phyloP scores from a whole-genome alignment of 441 rosid genomes.

The Flueggea neowawraea region DNA sequence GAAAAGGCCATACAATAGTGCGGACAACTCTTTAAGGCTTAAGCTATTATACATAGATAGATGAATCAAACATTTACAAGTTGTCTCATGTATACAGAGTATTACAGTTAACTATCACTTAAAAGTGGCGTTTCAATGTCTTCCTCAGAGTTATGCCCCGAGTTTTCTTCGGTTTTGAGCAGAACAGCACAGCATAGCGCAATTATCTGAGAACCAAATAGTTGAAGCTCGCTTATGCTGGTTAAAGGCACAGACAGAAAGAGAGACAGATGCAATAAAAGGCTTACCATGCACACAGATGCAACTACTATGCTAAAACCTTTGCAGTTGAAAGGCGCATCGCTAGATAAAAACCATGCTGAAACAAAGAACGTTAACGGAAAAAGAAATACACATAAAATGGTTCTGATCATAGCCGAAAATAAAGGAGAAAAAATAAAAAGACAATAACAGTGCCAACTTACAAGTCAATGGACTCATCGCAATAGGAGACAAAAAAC shows the following conservation, averaged over 20 bases:
- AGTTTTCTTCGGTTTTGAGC: constrained; percentile 22
- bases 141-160: constrained; percentile 5
- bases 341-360: constrained; percentile 45
- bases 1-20: too few relatives aligned
- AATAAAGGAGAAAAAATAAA: neutral
- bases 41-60: too few relatives aligned
- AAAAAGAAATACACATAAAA: neutral
- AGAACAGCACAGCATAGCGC: constrained; percentile 34
- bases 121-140: constrained; percentile 38
- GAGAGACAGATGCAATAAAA: neutral
- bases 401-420: neutral
- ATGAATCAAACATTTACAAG: too few relatives aligned
- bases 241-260: neutral
- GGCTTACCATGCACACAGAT: constrained; percentile 44
- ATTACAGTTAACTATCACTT: constrained; percentile 1
- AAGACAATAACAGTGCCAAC: constrained; percentile 4
- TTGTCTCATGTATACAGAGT: too few relatives aligned
- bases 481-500: constrained; percentile 47
- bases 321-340: constrained; percentile 53
- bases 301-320: constrained; percentile 53
- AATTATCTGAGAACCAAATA: constrained; percentile 24
- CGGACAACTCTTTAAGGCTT: too few relatives aligned
- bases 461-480: constrained; percentile 60
- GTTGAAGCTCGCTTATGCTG: neutral
- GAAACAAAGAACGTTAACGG: constrained; percentile 9